These are phyloP conservation scores for Cystobasidium pallidum DNA, from an alignment of 1,284 basidiomycete species.

Conservation along the genomic window DNA sequence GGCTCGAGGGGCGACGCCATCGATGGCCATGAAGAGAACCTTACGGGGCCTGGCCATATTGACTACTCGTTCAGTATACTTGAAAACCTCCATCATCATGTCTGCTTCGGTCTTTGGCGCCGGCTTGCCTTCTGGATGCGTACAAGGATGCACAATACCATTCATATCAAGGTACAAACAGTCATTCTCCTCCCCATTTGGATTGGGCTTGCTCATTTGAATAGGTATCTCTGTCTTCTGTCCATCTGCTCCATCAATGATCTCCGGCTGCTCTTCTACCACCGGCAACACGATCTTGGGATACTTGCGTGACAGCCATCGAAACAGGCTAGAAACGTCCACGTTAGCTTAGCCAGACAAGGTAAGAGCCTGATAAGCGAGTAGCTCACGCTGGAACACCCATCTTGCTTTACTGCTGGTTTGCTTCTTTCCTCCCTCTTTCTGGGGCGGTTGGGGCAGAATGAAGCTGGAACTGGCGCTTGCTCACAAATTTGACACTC, in stretches of 20 bases:
- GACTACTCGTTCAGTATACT: slow-evolving; percentile 95
- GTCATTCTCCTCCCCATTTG: slow-evolving; percentile 96
- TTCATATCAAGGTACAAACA: slow-evolving; percentile 95
- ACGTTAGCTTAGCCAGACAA: neutral
- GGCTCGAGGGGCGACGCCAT: slow-evolving; percentile 95
- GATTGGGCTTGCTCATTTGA: slow-evolving; percentile 82
- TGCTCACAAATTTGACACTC: slow-evolving; percentile 8
- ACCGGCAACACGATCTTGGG: slow-evolving; percentile 89
- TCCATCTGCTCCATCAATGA: slow-evolving; percentile 63
- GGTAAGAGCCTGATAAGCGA: neutral
- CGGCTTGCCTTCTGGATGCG: slow-evolving; percentile 62
- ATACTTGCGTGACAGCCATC: slow-evolving; percentile 46
- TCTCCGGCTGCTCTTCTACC: slow-evolving; percentile 75
- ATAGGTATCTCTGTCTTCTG: slow-evolving; percentile 75
- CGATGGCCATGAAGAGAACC: slow-evolving; percentile 97
- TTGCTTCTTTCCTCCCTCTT: slow-evolving; percentile 4
- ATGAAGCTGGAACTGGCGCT: neutral
- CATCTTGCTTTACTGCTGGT: slow-evolving; percentile 18
- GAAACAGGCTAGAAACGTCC: slow-evolving; percentile 30
- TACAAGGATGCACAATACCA: slow-evolving; percentile 60
- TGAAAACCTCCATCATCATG: slow-evolving; percentile 98
- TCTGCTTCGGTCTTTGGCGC: slow-evolving; percentile 97
- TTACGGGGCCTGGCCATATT: slow-evolving; percentile 96
- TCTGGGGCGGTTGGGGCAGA: slow-evolving; percentile 14
- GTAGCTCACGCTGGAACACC: slow-evolving; percentile 42